Base-by-base conservation (phyloP, 352 stramenopile species). In the Pythium phragmiticola region DNA sequence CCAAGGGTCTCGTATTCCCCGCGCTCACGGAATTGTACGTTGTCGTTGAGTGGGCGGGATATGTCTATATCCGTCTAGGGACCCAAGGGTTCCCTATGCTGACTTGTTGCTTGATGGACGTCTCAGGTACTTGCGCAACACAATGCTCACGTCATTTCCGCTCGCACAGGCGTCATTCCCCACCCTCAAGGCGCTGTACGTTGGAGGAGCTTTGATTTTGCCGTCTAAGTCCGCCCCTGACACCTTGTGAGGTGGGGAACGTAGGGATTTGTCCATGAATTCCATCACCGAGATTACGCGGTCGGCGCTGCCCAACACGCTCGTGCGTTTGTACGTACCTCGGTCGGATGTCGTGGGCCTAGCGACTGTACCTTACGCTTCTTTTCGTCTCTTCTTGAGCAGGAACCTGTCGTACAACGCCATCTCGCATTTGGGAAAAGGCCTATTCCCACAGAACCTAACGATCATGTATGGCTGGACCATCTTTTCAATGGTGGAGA, bases 81-180 rank as follows among this genome's bases (percentile, higher is more conserved):
- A n/a, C n/a, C n/a, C 36, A 42, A 42, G 7, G 8, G 34, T 54
- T 48, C 26, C 33, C 48, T 19, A 8, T 7, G 19, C 34, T 65
- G 12, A 42, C 16, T 13, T 8, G 30, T 39, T 43, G 4, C 41
- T 12, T 16, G 26, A 14, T 61, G 3, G 3, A 34, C 19, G n/a
- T 50, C 13, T 5, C n/a, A 66, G 59, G 33, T 66, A 52, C 39
- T 19, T 66, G 19, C 37, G 59, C 37, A 66, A 66, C 59, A 59
- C 59, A 41, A 43, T 60, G 51, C 59, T 66, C 16, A 58, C 39
- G n/a, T 55, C 49, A 12, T 60, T 66, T n/a, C 59, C 59, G 28
- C 34, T 66, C 21, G 14, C 59, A 19, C 17, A 23, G 3, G 49
- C 59, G 13, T 59, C 59, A 7, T n/a, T 64, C 8, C 57, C 57